Conservation (phyloP, 805 yeast genomes). For the Hyphopichia homilentoma region DNA sequence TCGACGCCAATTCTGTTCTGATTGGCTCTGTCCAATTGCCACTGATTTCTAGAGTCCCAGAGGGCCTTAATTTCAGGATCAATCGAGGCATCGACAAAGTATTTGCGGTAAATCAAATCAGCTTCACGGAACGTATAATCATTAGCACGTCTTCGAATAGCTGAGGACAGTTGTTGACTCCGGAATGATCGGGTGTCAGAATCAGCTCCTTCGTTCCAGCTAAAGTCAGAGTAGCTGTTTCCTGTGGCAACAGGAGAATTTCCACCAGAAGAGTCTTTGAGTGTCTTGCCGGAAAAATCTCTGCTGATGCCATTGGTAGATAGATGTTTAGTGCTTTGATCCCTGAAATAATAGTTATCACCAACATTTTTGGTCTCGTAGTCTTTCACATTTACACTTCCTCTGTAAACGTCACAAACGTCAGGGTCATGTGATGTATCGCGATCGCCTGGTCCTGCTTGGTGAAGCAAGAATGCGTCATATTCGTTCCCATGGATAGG, state of each 20-base stretch:
- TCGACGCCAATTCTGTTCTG: no score
- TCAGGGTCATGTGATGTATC: no score
- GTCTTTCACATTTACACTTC: constrained; percentile 3
- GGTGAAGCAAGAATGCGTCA: not conserved
- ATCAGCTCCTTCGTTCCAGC: not conserved
- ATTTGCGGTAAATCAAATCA: constrained; percentile 47
- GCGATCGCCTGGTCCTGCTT: constrained; percentile 5
- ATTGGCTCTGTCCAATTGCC: no score
- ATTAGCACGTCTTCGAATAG: constrained; percentile 18
- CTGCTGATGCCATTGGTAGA: no score
- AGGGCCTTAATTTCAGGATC: constrained; percentile 50
- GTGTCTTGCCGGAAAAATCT: no score
- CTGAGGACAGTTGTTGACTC: constrained; percentile 14
- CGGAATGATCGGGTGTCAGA: constrained; percentile 9
- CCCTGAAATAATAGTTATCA: constrained; percentile 13
- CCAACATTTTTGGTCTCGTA: constrained; percentile 2
- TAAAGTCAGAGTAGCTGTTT: no score
- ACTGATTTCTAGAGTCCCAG: constrained; percentile 46
- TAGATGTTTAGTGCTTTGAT: not conserved
- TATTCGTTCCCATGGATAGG: constrained; percentile 12
- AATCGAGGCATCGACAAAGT: constrained; percentile 35
- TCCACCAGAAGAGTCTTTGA: no score
- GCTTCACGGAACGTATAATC: constrained; percentile 63
- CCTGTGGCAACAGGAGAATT: not conserved
- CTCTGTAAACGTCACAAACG: no score